These are phyloP conservation scores for Mortierella sp. DNA, from an alignment of 371 early-diverging fungal genomes.

Conservation along the genomic window DNA sequence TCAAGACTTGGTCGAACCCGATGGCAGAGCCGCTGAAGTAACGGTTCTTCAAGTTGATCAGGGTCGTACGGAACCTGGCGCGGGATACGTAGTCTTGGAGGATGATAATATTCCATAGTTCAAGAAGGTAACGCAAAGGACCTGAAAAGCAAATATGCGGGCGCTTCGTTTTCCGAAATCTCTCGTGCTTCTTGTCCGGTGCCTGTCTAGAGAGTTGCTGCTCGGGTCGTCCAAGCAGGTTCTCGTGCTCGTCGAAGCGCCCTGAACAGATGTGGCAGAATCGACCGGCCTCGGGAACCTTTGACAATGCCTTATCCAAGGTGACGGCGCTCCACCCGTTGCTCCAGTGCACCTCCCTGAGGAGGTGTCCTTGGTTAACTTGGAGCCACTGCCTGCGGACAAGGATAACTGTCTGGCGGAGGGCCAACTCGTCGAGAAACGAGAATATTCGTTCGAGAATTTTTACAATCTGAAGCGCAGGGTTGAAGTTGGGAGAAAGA, in stretches of 20 bases:
- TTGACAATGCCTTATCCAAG: neutral
- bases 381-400: neutral
- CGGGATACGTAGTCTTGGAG: too few relatives aligned
- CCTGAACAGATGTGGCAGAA: neutral
- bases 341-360: neutral
- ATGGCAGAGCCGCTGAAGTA: neutral
- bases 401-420: neutral
- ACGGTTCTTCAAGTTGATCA: too few relatives aligned
- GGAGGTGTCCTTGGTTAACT: neutral
- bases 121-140: too few relatives aligned
- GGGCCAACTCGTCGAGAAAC: neutral
- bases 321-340: neutral
- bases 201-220: neutral
- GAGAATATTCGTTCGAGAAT: neutral
- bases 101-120: too few relatives aligned
- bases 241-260: neutral
- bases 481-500: neutral
- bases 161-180: neutral
- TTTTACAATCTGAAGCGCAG: neutral
- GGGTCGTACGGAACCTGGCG: too few relatives aligned
- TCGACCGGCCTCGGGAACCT: neutral
- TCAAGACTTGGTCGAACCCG: too few relatives aligned
- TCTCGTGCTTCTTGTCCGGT: neutral
- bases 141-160: neutral
- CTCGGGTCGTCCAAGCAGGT: neutral